Evolutionary conservation across 257 asterid species (phyloP).

Genomic region (Lycium ferocissimum): DNA sequence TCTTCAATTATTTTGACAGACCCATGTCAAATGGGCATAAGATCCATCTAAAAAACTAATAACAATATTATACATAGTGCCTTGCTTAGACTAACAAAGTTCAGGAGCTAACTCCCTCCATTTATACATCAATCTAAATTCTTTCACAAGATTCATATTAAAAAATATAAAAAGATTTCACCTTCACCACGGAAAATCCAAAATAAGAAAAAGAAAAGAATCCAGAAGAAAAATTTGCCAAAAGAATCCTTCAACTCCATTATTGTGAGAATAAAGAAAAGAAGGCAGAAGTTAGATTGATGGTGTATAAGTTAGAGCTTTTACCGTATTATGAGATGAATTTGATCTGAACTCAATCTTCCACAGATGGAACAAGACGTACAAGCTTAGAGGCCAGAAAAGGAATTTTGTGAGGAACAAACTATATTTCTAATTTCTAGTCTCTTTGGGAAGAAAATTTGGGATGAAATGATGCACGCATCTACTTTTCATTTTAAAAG

Average conservation of each 20-base stretch:
- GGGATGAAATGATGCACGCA: neutral
- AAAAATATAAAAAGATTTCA: neutral
- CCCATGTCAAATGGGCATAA: neutral
- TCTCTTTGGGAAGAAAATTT: neutral
- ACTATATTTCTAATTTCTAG: too few species aligned
- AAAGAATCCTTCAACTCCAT: neutral
- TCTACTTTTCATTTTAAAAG: neutral
- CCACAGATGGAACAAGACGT: neutral
- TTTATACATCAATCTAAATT: neutral
- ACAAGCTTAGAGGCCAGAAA: too few species aligned
- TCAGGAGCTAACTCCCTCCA: neutral
- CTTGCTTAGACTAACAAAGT: neutral
- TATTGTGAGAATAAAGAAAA: neutral
- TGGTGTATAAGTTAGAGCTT: too few species aligned
- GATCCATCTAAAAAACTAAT: too few species aligned
- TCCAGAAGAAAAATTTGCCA: neutral
- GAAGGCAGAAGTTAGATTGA: neutral
- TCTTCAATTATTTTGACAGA: neutral
- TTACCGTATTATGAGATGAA: neutral
- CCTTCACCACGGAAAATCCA: neutral
- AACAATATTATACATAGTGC: neutral
- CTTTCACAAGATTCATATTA: neutral
- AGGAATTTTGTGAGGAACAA: neutral
- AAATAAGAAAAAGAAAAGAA: neutral
- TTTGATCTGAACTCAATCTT: neutral